Evolutionary conservation across 257 asterid genomes (phyloP).

Genomic region (Mentha longifolia): DNA sequence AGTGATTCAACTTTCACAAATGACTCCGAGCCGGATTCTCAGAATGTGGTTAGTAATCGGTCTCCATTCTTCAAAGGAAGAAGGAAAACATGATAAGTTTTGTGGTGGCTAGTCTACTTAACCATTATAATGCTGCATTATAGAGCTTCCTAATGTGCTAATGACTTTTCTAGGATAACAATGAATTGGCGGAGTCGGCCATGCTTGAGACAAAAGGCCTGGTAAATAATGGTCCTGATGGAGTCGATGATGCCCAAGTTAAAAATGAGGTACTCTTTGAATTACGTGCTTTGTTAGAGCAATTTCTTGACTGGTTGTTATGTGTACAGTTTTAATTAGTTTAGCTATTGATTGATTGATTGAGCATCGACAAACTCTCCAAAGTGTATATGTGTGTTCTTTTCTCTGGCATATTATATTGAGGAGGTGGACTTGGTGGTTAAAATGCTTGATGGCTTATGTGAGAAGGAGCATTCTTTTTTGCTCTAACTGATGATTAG

Average conservation of each 20-base stretch:
- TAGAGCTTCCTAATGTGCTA: slow-evolving; percentile 28
- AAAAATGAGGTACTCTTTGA: slow-evolving; percentile 55
- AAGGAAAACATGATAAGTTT: neutral
- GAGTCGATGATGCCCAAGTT: slow-evolving; percentile 38
- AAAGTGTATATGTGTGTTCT: neutral
- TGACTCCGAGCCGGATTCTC: slow-evolving; percentile 41
- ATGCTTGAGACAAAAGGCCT: slow-evolving; percentile 45
- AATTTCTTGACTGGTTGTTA: neutral
- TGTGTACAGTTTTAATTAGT: neutral
- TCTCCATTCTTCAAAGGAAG: neutral
- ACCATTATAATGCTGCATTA: slow-evolving; percentile 16
- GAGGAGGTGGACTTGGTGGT: slow-evolving; percentile 26
- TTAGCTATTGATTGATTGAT: neutral
- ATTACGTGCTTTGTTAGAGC: slow-evolving; percentile 8
- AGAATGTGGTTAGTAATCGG: slow-evolving; percentile 45
- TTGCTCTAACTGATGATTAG: neutral
- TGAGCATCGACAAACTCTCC: neutral
- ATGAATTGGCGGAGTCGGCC: slow-evolving; percentile 39
- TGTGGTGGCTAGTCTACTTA: neutral
- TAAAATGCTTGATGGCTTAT: neutral
- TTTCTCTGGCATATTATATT: slow-evolving; percentile 26
- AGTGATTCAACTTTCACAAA: slow-evolving; percentile 39
- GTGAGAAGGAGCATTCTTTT: slow-evolving; percentile 1
- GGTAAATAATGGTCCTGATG: slow-evolving; percentile 40
- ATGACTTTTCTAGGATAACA: slow-evolving; percentile 46